A percentile compares a stretch with the other conserved stretches of the same genome.
phyloP scores from a whole-genome alignment of 306 rosid genomes.

The Spatholobus suberectus region DNA sequence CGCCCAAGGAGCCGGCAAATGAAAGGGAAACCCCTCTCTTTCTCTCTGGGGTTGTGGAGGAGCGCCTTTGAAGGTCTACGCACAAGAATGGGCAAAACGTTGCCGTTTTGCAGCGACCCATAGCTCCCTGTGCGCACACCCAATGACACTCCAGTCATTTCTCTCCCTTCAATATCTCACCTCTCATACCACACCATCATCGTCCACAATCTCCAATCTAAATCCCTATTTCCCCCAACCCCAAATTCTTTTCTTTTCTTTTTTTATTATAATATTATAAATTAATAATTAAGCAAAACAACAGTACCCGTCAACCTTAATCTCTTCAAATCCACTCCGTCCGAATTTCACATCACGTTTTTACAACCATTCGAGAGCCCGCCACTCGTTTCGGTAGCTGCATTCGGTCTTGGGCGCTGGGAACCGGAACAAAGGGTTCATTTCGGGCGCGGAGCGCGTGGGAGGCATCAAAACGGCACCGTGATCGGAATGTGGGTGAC shows the following conservation, averaged over 20 bases:
- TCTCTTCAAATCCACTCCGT: slow-evolving; percentile 37
- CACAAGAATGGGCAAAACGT: slow-evolving; percentile 47
- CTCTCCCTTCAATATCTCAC: slow-evolving; percentile 59
- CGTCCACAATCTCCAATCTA: slow-evolving; percentile 33
- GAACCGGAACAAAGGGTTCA: slow-evolving; percentile 37
- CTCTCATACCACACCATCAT: slow-evolving; percentile 62
- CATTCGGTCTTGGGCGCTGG: too few species aligned
- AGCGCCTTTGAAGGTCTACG: slow-evolving; percentile 79
- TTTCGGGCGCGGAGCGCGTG: background rate
- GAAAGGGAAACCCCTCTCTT: slow-evolving; percentile 69
- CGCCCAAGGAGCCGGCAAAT: slow-evolving; percentile 72
- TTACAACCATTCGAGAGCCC: background rate
- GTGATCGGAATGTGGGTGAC: slow-evolving; percentile 33
- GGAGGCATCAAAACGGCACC: slow-evolving; percentile 30
- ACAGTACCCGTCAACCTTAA: slow-evolving; percentile 13
- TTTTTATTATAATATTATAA: too few species aligned
- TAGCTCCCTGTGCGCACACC: slow-evolving; percentile 84
- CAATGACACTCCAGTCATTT: slow-evolving; percentile 92
- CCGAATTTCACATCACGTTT: slow-evolving; percentile 32
- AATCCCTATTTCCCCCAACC: slow-evolving; percentile 37
- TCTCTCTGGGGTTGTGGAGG: slow-evolving; percentile 71
- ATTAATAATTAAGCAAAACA: background rate
- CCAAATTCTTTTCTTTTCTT: background rate
- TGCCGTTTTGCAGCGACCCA: slow-evolving; percentile 78
- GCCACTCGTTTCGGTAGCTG: slow-evolving; percentile 14